phyloP scores from a whole-genome alignment of 2,329 filamentous ascomycete genomes.

The Colletotrichum lupini region DNA sequence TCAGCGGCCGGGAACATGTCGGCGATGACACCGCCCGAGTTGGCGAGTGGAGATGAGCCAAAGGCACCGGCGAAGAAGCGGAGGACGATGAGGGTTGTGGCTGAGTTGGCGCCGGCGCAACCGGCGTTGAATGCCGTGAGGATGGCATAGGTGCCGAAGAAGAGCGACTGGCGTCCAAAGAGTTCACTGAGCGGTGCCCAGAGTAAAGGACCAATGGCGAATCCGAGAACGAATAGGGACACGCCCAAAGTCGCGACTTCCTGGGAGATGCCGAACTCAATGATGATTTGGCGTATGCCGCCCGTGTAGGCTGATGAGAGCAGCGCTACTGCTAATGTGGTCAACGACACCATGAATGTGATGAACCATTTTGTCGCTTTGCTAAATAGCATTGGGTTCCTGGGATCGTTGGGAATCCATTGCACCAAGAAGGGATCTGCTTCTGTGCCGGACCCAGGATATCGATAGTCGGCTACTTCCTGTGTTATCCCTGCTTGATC shows the following conservation, averaged over 20 bases:
- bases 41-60: slow-evolving; percentile 70
- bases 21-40: slow-evolving; percentile 70
- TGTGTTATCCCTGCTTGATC: background rate
- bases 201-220: slow-evolving; percentile 69
- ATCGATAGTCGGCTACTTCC: slow-evolving; percentile 54
- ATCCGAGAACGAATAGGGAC: slow-evolving; percentile 59
- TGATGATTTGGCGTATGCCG: slow-evolving; percentile 60
- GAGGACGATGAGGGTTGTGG: slow-evolving; percentile 69
- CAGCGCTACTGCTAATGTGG: slow-evolving; percentile 72
- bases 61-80: slow-evolving; percentile 73
- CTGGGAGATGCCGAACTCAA: slow-evolving; percentile 57
- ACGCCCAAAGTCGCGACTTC: slow-evolving; percentile 60
- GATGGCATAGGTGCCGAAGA: slow-evolving; percentile 64
- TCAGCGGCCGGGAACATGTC: slow-evolving; percentile 67
- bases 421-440: slow-evolving; percentile 72
- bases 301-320: slow-evolving; percentile 71
- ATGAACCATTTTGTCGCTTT: slow-evolving; percentile 68
- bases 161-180: slow-evolving; percentile 68
- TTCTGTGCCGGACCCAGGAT: slow-evolving; percentile 68
- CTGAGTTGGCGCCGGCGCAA: slow-evolving; percentile 65
- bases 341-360: slow-evolving; percentile 67
- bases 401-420: slow-evolving; percentile 71
- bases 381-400: slow-evolving; percentile 70
- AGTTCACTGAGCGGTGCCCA: slow-evolving; percentile 74
- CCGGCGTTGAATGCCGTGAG: slow-evolving; percentile 72